Evolutionary conservation across 2,329 filamentous ascomycete genomes (phyloP).

Genomic region (Fragosphaeria purpurea): DNA sequence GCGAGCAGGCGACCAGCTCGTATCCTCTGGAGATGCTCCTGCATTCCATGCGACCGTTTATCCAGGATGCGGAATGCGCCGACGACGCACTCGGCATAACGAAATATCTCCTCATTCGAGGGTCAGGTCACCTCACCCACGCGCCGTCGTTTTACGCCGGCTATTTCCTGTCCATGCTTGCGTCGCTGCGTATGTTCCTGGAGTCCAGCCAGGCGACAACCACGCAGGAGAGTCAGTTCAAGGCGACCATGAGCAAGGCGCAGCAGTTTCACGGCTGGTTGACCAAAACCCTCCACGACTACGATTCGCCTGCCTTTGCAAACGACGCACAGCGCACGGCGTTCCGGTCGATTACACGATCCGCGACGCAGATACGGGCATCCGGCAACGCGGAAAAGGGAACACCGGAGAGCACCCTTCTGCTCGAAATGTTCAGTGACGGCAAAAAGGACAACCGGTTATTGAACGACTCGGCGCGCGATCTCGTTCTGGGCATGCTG

Average conservation of each 20-base stretch:
- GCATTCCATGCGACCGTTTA: slow-evolving; percentile 65
- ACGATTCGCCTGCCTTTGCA: slow-evolving; percentile 43
- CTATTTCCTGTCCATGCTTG: slow-evolving; percentile 66
- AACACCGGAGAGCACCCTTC: slow-evolving; percentile 66
- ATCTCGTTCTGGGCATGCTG: slow-evolving; percentile 61
- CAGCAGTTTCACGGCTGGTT: slow-evolving; percentile 73
- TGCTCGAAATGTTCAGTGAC: slow-evolving; percentile 73
- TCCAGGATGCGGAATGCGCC: slow-evolving; percentile 77
- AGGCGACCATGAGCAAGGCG: slow-evolving; percentile 65
- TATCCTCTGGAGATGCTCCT: slow-evolving; percentile 89
- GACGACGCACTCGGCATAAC: slow-evolving; percentile 83
- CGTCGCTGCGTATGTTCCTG: slow-evolving; percentile 68
- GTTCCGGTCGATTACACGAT: slow-evolving; percentile 58
- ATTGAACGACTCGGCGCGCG: slow-evolving; percentile 58
- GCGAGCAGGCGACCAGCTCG: slow-evolving; percentile 57
- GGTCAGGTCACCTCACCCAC: slow-evolving; percentile 51
- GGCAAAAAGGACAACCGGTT: slow-evolving; percentile 51
- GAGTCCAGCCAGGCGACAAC: slow-evolving; percentile 66
- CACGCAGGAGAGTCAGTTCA: slow-evolving; percentile 76
- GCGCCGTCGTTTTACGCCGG: slow-evolving; percentile 71
- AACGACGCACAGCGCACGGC: slow-evolving; percentile 39
- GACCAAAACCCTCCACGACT: slow-evolving; percentile 54
- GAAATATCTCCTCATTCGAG: slow-evolving; percentile 68
- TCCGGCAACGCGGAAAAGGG: slow-evolving; percentile 60
- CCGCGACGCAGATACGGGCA: slow-evolving; percentile 56